These are phyloP conservation scores for Gynandropsis gynandra DNA, from an alignment of 345 rosid species.

Conservation along the genomic window DNA sequence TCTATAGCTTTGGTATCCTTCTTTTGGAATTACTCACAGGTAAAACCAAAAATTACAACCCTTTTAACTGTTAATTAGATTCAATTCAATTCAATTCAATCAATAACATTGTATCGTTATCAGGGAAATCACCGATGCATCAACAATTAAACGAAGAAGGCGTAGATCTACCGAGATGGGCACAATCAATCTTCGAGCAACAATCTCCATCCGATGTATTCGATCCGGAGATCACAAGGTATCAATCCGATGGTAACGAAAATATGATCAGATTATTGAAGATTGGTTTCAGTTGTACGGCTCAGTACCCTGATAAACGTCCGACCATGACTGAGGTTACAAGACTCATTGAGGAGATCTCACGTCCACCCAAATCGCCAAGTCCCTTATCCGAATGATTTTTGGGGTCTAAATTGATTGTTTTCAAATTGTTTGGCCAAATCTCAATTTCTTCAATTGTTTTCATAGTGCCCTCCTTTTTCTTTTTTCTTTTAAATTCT, in stretches of 20 bases:
- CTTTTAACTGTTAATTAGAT: not conserved
- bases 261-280: constrained; percentile 63
- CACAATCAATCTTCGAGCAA: constrained; percentile 58
- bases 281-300: constrained; percentile 71
- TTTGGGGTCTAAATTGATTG: constrained; percentile 12
- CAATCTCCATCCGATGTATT: constrained; percentile 65
- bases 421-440: constrained; percentile 23
- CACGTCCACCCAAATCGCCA: constrained; percentile 27
- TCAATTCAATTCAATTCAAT: not conserved
- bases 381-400: constrained; percentile 25
- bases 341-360: constrained; percentile 53
- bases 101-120: constrained; percentile 8
- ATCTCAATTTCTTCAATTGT: constrained; percentile 17
- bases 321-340: constrained; percentile 75
- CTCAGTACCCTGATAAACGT: constrained; percentile 65
- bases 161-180: constrained; percentile 90
- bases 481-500: not conserved
- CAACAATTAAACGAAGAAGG: constrained; percentile 63
- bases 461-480: constrained; percentile 1
- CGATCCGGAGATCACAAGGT: constrained; percentile 71
- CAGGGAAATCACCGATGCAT: constrained; percentile 72
- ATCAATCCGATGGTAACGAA: constrained; percentile 63
- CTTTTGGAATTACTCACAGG: constrained; percentile 77
- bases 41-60: not conserved
- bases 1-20: constrained; percentile 83